These are phyloP conservation scores for Myriosclerotinia duriaeana DNA, from an alignment of 2,329 filamentous ascomycete genomes.

Conservation along the genomic window DNA sequence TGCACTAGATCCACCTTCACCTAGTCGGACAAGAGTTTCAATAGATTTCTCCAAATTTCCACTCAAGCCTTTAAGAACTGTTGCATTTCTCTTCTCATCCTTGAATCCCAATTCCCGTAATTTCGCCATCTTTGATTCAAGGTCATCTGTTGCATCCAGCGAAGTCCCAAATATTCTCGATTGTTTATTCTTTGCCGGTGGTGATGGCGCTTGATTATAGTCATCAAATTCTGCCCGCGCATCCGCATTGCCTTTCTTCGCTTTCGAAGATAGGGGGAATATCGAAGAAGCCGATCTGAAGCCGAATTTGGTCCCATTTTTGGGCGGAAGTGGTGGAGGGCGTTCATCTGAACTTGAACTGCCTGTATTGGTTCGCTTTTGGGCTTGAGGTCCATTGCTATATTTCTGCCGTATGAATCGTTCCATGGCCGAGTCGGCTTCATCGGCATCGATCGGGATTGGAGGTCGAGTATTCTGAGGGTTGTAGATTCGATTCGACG, in stretches of 20 bases:
- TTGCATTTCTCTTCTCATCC: slow-evolving; percentile 77
- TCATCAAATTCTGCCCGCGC: slow-evolving; percentile 28
- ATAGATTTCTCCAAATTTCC: slow-evolving; percentile 85
- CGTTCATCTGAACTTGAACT: slow-evolving; percentile 55
- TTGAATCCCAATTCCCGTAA: slow-evolving; percentile 89
- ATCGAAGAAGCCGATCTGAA: slow-evolving; percentile 62
- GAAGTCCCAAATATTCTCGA: slow-evolving; percentile 69
- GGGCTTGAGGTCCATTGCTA: slow-evolving; percentile 57
- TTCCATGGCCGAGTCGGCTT: slow-evolving; percentile 92
- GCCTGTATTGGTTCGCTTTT: slow-evolving; percentile 44
- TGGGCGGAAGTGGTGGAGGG: slow-evolving; percentile 58
- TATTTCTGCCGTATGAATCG: slow-evolving; percentile 95
- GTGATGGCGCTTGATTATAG: slow-evolving; percentile 33
- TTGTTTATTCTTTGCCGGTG: slow-evolving; percentile 50
- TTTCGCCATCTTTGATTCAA: slow-evolving; percentile 73
- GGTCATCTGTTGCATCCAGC: slow-evolving; percentile 57
- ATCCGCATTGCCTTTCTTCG: slow-evolving; percentile 31
- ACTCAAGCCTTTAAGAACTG: slow-evolving; percentile 77
- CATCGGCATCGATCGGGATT: slow-evolving; percentile 85
- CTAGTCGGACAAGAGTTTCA: slow-evolving; percentile 79
- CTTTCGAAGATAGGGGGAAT: slow-evolving; percentile 53
- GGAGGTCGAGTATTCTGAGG: slow-evolving; percentile 78
- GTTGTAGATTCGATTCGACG: slow-evolving; percentile 88
- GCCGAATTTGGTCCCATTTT: slow-evolving; percentile 59
- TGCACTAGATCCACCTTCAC: slow-evolving; percentile 57